A percentile compares a stretch with the other conserved stretches of the same genome.
Evolutionary conservation across 1,284 basidiomycete species (phyloP).

Genomic region (Hemileccinum hortonii): DNA sequence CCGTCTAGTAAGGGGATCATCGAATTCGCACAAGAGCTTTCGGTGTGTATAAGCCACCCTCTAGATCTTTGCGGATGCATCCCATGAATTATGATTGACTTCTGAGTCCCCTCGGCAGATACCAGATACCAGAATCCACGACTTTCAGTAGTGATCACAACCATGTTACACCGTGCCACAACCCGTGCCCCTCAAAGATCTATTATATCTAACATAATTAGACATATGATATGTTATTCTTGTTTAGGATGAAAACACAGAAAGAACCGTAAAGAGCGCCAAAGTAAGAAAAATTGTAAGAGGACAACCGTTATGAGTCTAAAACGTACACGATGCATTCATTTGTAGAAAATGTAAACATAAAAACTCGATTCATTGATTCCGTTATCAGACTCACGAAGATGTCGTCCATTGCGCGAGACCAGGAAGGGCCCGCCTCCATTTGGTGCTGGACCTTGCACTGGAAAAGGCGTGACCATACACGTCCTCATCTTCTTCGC

Average conservation of each 20-base stretch:
- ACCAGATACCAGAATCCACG: neutral
- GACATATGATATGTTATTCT: conserved; percentile 16
- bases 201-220: conserved; percentile 27
- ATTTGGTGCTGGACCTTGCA: conserved; percentile 16
- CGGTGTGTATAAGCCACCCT: neutral
- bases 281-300: neutral
- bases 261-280: conserved; percentile 5
- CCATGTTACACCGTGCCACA: neutral
- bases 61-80: neutral
- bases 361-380: conserved; percentile 2
- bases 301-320: conserved; percentile 4
- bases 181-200: conserved; percentile 8
- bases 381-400: conserved; percentile 14
- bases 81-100: neutral
- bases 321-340: conserved; percentile 16
- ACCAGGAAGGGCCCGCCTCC: conserved; percentile 27
- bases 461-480: conserved; percentile 14
- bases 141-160: neutral
- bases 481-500: conserved; percentile 29
- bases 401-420: conserved; percentile 30
- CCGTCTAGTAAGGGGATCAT: no score
- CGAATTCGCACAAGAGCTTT: no score
- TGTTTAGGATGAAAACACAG: conserved; percentile 8
- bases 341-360: conserved; percentile 10
- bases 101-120: neutral